A percentile compares a stretch with the other conserved stretches of the same genome.
phyloP scores from a whole-genome alignment of 345 rosid genomes.

The Eucalyptus cloeziana region DNA sequence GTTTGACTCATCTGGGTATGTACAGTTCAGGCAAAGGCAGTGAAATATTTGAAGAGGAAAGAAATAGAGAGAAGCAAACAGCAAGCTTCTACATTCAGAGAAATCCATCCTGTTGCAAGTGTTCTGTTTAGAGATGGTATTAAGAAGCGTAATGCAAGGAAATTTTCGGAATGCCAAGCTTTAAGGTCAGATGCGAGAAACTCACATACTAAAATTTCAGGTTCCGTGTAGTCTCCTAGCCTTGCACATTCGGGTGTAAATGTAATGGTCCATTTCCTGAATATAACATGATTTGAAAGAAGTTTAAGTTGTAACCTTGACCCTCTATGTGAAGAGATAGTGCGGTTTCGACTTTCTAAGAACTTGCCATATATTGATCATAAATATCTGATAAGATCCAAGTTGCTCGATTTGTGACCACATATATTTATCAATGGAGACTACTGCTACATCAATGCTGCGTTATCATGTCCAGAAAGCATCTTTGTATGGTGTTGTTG shows the following conservation, averaged over 20 bases:
- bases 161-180: conserved; percentile 21
- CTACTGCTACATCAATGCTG: background rate
- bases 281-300: background rate
- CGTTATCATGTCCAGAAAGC: background rate
- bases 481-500: background rate
- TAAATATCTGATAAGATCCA: background rate
- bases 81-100: conserved; percentile 2
- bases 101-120: conserved; percentile 21
- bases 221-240: background rate
- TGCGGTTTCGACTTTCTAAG: background rate
- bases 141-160: conserved; percentile 44
- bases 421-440: background rate
- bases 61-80: conserved; percentile 14
- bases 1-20: background rate
- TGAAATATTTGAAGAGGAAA: conserved; percentile 52
- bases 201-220: background rate
- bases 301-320: background rate
- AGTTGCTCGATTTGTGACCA: background rate
- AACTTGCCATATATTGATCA: background rate
- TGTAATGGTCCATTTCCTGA: background rate
- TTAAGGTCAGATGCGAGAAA: background rate
- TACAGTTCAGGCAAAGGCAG: conserved; percentile 65
- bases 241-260: background rate
- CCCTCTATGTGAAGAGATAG: background rate
- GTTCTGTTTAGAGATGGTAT: conserved; percentile 56